These are phyloP conservation scores for Tetraselmis chui DNA, from an alignment of 139 green algal genomes.

Conservation along the genomic window DNA sequence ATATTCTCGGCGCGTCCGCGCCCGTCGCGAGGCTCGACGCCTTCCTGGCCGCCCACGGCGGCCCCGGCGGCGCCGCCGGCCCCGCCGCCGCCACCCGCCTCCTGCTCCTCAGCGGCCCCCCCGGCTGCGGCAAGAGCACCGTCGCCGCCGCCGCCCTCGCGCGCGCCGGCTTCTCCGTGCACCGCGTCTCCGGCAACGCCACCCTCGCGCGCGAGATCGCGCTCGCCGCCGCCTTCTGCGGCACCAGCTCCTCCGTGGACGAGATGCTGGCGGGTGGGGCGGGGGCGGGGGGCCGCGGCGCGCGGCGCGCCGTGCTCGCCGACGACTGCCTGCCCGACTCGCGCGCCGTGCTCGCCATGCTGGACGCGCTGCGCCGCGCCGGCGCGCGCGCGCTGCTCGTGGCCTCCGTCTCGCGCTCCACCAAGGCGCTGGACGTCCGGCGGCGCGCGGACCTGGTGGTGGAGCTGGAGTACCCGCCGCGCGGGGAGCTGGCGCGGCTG, in stretches of 20 bases:
- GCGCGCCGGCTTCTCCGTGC: neutral
- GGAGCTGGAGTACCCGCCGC: neutral
- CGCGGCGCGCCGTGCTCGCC: neutral
- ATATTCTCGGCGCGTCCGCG: too few species aligned
- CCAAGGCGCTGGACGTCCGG: neutral
- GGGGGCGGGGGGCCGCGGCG: too few species aligned
- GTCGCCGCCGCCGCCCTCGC: neutral
- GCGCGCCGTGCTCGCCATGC: neutral
- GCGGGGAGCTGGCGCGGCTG: too few species aligned
- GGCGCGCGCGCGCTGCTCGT: neutral
- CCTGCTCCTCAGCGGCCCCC: neutral
- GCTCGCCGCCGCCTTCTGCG: neutral
- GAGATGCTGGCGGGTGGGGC: too few species aligned
- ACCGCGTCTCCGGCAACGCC: neutral
- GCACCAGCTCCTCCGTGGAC: neutral
- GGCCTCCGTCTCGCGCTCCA: neutral
- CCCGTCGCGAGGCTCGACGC: too few species aligned
- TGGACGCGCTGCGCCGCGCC: neutral
- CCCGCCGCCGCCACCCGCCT: neutral
- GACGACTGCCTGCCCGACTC: neutral
- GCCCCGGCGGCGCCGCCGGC: too few species aligned
- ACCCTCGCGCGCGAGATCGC: neutral
- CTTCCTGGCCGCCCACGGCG: too few species aligned
- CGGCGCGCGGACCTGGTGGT: neutral
- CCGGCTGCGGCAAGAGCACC: neutral